Base-by-base conservation (phyloP, 2,329 filamentous ascomycete species). In the Talaromyces sp. region DNA sequence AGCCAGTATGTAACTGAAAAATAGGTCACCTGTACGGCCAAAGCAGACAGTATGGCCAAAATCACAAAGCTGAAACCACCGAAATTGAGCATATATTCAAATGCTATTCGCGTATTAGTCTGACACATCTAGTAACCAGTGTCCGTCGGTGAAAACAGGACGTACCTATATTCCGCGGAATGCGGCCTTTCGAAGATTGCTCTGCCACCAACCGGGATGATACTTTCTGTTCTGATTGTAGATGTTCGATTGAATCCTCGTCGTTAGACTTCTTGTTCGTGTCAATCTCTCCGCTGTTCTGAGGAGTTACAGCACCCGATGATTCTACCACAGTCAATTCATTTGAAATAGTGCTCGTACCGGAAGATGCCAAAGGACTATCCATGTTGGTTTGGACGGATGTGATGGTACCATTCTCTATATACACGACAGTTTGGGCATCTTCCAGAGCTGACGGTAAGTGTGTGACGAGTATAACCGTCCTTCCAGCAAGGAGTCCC, bases 391-490 rank as follows among this genome's bases (percentile, higher is more conserved):
- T 50, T 56, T 60, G 52, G n/a, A 65, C 53, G 2, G 61, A 60
- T 19, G 59, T 59, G n/a, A 61, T 54, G 15, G 56, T 61, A 1
- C 66, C 66, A 54, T 63, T 65, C 39, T 63, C 61, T 28, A 63
- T 60, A 28, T 40, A 61, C 35, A 64, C 59, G 17, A 56, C 56
- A 57, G 62, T 60, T 40, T 60, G 63, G 4, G 66, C 66, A 51
- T 68, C 64, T 51, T 65, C 62, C 46, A 68, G 41, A 15, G 65
- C 66, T 22, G 63, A 59, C 8, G 63, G 63, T 10, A 65, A 56
- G 56, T 85, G 83, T 2, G 81, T 84, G 3, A 85, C 82, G 15
- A 85, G 72, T 5, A 85, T 77, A 1, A 79, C 75, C 1, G 83
- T 85, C 31, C 82, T 74, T 8, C 78, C 80, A 19, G 73, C 73